Evolutionary conservation across 495 filamentous ascomycete species (phyloP).

Genomic region (Pseudomonodictys pantanalensis): DNA sequence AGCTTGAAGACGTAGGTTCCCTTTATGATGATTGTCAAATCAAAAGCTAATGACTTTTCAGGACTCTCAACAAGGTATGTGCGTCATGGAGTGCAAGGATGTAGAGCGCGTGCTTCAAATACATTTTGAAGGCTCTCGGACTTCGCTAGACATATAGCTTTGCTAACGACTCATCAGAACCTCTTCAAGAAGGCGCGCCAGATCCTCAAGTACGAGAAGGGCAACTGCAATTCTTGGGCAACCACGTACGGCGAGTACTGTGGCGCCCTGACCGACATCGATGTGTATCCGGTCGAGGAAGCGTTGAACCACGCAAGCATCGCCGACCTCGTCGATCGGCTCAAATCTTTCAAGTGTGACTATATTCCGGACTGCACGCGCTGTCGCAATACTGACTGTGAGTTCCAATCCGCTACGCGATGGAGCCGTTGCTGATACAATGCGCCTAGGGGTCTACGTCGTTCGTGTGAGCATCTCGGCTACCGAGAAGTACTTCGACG

Average conservation of each 20-base stretch:
- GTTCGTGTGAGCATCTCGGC: not conserved
- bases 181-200: not conserved
- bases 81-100: no score
- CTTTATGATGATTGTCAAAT: no score
- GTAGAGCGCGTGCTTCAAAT: no score
- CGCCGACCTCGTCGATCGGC: not conserved
- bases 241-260: not conserved
- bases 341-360: not conserved
- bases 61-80: no score
- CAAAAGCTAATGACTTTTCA: no score
- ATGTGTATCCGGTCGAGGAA: conserved; percentile 5
- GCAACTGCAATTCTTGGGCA: conserved; percentile 6
- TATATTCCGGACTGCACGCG: not conserved
- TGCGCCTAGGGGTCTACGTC: not conserved
- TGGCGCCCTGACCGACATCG: not conserved
- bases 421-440: not conserved
- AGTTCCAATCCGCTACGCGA: not conserved
- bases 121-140: no score
- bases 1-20: conserved; percentile 17
- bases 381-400: not conserved
- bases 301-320: not conserved
- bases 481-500: conserved; percentile 27
- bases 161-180: not conserved
- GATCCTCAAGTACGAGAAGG: not conserved
- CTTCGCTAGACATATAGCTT: no score